These are phyloP conservation scores for Elsinoe arachidis DNA, from an alignment of 2,329 filamentous ascomycete genomes.

Conservation along the genomic window DNA sequence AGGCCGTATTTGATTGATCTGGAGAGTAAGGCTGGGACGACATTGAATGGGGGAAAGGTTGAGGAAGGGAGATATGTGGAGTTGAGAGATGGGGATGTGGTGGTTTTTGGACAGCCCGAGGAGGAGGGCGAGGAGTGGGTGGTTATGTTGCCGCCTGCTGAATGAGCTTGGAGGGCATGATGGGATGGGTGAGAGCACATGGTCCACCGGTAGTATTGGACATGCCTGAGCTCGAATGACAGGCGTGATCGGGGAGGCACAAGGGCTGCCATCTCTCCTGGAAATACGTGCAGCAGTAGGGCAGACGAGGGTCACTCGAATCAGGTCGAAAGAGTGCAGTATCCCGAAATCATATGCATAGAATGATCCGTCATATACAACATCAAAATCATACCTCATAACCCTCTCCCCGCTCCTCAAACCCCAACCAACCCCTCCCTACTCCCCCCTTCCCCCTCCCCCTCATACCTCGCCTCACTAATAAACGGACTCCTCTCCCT, in stretches of 20 bases:
- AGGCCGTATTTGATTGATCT: constrained; percentile 85
- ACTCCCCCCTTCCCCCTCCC: neutral
- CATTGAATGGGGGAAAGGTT: constrained; percentile 65
- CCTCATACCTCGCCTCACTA: constrained; percentile 16
- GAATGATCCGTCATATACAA: neutral
- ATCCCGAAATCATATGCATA: too few species aligned
- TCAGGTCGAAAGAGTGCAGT: too few species aligned
- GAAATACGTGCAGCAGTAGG: too few species aligned
- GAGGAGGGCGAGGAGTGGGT: constrained; percentile 60
- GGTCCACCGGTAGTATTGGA: too few species aligned
- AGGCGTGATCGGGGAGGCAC: neutral
- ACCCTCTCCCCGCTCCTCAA: neutral
- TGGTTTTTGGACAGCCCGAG: constrained; percentile 79
- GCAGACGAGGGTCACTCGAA: too few species aligned
- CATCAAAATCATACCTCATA: neutral
- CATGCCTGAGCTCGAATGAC: too few species aligned
- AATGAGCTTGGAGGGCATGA: neutral
- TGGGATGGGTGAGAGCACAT: neutral
- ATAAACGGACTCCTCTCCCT: constrained; percentile 29
- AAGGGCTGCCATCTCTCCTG: too few species aligned
- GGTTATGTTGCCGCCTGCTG: constrained; percentile 61
- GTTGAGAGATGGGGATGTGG: constrained; percentile 76
- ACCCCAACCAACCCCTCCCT: neutral
- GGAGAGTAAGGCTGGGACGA: constrained; percentile 86
- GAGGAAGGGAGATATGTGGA: constrained; percentile 76